These are phyloP conservation scores for Berberis thunbergii DNA, from an alignment of 164 flowering plant species.

Conservation along the genomic window DNA sequence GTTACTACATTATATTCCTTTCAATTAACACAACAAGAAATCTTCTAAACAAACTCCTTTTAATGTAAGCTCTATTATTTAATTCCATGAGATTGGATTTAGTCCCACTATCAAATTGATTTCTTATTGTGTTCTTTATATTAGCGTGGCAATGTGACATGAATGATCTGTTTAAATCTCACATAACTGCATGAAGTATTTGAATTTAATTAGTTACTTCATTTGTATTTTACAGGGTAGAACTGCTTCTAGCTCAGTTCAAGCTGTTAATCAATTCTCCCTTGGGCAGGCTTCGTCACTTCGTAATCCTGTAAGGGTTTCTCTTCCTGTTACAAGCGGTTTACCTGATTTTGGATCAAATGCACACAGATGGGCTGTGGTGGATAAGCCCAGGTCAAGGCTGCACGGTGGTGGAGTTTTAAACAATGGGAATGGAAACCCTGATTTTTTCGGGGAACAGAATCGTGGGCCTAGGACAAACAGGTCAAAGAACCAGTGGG, in stretches of 20 bases:
- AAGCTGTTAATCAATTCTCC: constrained; percentile 21
- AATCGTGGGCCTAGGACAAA: constrained; percentile 55
- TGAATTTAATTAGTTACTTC: neutral
- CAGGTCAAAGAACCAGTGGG: constrained; percentile 40
- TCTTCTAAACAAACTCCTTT: too few relatives aligned
- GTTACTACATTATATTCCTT: too few relatives aligned
- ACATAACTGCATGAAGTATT: neutral
- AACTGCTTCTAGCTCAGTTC: constrained; percentile 28
- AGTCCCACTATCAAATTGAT: too few relatives aligned
- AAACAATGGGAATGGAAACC: constrained; percentile 27
- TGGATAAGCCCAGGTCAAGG: constrained; percentile 39
- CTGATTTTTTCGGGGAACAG: constrained; percentile 50
- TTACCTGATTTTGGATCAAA: constrained; percentile 32
- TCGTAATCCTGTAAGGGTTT: constrained; percentile 27
- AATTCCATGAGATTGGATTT: too few relatives aligned
- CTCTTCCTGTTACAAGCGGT: constrained; percentile 23
- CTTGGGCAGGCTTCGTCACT: constrained; percentile 29
- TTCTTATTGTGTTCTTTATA: too few relatives aligned
- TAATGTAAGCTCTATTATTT: too few relatives aligned
- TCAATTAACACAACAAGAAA: too few relatives aligned
- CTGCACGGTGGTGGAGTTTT: constrained; percentile 24
- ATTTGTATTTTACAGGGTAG: constrained; percentile 31
- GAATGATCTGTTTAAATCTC: too few relatives aligned
- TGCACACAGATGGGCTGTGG: constrained; percentile 21
- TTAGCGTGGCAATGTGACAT: too few relatives aligned